Conservation (phyloP, 1,284 basidiomycete genomes). For the Moesziomyces sp. region DNA sequence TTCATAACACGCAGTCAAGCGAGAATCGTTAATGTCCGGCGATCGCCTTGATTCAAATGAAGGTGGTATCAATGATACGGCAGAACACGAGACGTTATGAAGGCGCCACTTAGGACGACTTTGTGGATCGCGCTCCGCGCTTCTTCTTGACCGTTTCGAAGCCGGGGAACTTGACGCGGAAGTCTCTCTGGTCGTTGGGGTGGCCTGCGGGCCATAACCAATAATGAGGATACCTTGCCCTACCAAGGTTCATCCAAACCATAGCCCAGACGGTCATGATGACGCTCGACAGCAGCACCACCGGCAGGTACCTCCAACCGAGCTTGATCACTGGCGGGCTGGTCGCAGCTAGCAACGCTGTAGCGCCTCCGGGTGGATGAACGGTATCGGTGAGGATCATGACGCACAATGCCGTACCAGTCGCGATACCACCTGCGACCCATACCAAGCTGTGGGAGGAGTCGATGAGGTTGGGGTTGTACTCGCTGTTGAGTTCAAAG, state of each 20-base stretch:
- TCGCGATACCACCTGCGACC: constrained; percentile 44
- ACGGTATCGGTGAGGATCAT: constrained; percentile 52
- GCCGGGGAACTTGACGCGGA: constrained; percentile 24
- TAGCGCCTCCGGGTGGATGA: constrained; percentile 52
- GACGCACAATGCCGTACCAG: constrained; percentile 39
- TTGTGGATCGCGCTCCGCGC: not conserved
- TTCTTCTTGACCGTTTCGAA: constrained; percentile 4
- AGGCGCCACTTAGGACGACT: constrained; percentile 6
- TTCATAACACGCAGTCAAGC: no score
- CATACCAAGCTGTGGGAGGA: constrained; percentile 42
- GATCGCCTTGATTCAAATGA: no score
- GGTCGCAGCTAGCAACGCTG: constrained; percentile 44
- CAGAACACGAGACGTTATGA: no score
- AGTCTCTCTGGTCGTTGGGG: constrained; percentile 18
- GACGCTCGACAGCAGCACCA: constrained; percentile 39
- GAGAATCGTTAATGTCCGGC: no score
- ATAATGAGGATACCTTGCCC: constrained; percentile 28
- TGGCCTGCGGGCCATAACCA: constrained; percentile 36
- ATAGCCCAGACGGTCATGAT: constrained; percentile 52
- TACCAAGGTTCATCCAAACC: constrained; percentile 52
- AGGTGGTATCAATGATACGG: not conserved
- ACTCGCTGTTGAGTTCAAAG: constrained; percentile 45
- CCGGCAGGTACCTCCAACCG: constrained; percentile 48
- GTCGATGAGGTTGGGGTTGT: constrained; percentile 44
- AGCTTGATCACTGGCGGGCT: constrained; percentile 37